Evolutionary conservation across 2,329 filamentous ascomycete genomes (phyloP), one percentile per base, ranked within the genome.

Genomic region (Cryphonectria japonica): DNA sequence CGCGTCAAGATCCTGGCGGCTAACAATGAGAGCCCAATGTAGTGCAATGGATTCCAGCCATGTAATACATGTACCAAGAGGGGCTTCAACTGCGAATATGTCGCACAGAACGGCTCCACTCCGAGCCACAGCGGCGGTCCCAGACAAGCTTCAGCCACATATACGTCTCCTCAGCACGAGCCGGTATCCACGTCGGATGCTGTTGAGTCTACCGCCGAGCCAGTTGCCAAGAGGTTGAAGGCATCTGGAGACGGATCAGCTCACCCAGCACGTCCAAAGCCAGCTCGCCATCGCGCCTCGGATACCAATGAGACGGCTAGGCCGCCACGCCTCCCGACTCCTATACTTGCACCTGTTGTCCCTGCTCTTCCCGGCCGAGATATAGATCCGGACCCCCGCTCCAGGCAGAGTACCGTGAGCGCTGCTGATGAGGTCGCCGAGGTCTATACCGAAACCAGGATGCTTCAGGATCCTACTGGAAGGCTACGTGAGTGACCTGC

Each of bases 31-130:
- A 29, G 66, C 37, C 68, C 71, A n/a, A n/a, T 63, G 69, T 72
- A 90, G 88, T 90, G 88, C 78, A 88, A 90, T 79, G 88, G 88
- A 37, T 76, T 83, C 63, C 83, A 81, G 67, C 88, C 88, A 52
- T 91, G 89, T 78, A 84, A 83, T 71, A 87, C 86, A 34, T 91
- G 89, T 79, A 80, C 82, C 61, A 89, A 88, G 79, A 85, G 87
- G 77, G 80, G 76, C 29, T 77, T 85, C 69, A 76, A 74, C 4
- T 87, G 85, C 74, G 75, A 79, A 39, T 87, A 87, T 75, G 79
- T 79, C n/a, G n/a, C 69, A 22, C 61, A 64, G 9, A 73, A 68
- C 66, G 77, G 75, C 50, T 77, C 75, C 67, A 75, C 67, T 65
- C 41, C 68, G 11, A 46, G 22, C 4, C 34, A 75, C 72, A 67